Evolutionary conservation across 2,329 filamentous ascomycete species (phyloP).

Genomic region (Fusarium proliferatum): DNA sequence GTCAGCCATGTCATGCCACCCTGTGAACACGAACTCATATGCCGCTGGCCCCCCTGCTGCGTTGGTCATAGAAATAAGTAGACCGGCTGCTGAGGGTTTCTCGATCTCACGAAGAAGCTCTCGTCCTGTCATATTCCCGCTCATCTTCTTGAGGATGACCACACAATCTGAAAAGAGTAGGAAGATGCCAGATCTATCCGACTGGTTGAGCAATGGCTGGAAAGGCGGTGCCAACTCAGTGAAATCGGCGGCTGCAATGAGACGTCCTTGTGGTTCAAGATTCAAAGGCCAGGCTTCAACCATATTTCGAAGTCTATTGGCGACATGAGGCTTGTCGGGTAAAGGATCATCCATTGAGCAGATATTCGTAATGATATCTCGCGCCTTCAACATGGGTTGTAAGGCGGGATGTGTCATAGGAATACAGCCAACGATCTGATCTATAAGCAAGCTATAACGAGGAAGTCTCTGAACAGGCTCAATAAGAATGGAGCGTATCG

Average conservation of each 20-base stretch:
- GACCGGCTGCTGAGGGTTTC: constrained; percentile 74
- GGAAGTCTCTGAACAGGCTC: constrained; percentile 95
- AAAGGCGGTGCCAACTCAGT: constrained; percentile 82
- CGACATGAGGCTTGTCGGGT: constrained; percentile 77
- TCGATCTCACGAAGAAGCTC: constrained; percentile 87
- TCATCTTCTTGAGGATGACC: constrained; percentile 78
- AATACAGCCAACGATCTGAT: constrained; percentile 89
- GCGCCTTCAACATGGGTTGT: constrained; percentile 83
- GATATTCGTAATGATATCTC: constrained; percentile 95
- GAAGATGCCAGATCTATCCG: constrained; percentile 74
- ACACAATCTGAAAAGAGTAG: constrained; percentile 87
- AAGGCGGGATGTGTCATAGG: constrained; percentile 88
- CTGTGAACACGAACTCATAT: constrained; percentile 80
- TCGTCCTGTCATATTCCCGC: constrained; percentile 74
- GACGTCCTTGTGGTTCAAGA: constrained; percentile 78
- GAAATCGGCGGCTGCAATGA: constrained; percentile 85
- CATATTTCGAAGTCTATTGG: constrained; percentile 79
- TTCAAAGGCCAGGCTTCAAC: constrained; percentile 81
- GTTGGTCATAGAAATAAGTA: constrained; percentile 73
- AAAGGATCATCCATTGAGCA: constrained; percentile 86
- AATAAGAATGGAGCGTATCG: constrained; percentile 89
- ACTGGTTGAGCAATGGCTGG: constrained; percentile 53
- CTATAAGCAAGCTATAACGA: constrained; percentile 94
- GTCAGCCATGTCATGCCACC: constrained; percentile 76
- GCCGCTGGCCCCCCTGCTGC: constrained; percentile 68